Conservation (phyloP, 2,329 filamentous ascomycete genomes). For the Talaromyces sp. region DNA sequence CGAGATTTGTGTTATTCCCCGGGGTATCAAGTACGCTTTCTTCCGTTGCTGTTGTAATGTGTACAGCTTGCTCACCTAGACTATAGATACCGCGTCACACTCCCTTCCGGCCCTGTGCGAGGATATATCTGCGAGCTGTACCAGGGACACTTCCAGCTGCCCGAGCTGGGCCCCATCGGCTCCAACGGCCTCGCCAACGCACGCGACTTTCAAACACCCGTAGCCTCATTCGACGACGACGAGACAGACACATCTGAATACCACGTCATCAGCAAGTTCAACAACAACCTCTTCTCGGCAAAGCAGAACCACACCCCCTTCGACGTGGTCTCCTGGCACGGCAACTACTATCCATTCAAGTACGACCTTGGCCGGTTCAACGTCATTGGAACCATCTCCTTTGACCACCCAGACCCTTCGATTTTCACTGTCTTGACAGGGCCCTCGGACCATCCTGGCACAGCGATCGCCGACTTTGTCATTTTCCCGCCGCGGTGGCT, state of each 20-base stretch:
- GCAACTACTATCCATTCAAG: conserved; percentile 75
- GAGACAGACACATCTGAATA: conserved; percentile 44
- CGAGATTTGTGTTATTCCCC: conserved; percentile 71
- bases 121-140: conserved; percentile 75
- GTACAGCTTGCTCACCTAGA: not conserved
- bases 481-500: conserved; percentile 63
- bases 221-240: conserved; percentile 64
- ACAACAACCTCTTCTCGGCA: conserved; percentile 61
- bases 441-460: conserved; percentile 52
- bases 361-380: conserved; percentile 76
- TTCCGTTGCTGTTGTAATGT: not conserved
- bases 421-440: conserved; percentile 67
- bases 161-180: conserved; percentile 68
- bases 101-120: conserved; percentile 57
- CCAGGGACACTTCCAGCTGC: conserved; percentile 65
- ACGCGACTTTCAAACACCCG: conserved; percentile 69
- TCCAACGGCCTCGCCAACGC: conserved; percentile 70
- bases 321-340: conserved; percentile 76
- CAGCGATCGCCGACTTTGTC: conserved; percentile 61
- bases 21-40: conserved; percentile 54
- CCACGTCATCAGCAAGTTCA: conserved; percentile 60
- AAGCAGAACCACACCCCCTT: conserved; percentile 68
- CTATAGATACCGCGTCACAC: conserved; percentile 59
- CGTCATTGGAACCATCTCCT: conserved; percentile 66
- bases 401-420: conserved; percentile 72